Evolutionary conservation across 306 rosid species (phyloP).

Genomic region (Rubus idaeus): DNA sequence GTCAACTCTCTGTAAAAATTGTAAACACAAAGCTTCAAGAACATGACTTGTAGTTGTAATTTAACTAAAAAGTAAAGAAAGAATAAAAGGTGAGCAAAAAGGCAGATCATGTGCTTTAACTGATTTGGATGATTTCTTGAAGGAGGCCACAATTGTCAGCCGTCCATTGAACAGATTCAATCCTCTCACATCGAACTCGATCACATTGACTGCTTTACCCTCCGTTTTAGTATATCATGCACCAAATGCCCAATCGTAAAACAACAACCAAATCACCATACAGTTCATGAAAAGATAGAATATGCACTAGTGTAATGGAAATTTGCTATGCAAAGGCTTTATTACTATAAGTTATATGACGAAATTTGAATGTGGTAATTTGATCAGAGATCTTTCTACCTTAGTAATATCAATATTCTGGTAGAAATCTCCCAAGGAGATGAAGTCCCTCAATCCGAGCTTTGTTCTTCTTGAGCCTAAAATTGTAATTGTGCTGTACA

Average conservation of each 20-base stretch:
- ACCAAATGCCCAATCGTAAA: constrained; percentile 26
- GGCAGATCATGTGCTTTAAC: constrained; percentile 40
- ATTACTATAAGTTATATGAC: not conserved
- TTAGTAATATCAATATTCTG: constrained; percentile 61
- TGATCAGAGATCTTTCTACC: constrained; percentile 44
- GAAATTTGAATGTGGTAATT: not conserved
- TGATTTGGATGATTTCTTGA: constrained; percentile 68
- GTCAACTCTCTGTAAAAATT: constrained; percentile 63
- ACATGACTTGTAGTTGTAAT: not conserved
- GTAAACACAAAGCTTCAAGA: not conserved
- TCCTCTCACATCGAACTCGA: constrained; percentile 71
- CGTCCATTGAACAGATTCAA: constrained; percentile 65
- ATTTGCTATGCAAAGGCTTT: not conserved
- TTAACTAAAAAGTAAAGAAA: not conserved
- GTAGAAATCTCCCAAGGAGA: constrained; percentile 73
- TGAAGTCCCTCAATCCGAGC: constrained; percentile 81
- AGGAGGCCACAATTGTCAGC: constrained; percentile 72
- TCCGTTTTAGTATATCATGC: constrained; percentile 41
- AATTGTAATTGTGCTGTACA: constrained; percentile 73
- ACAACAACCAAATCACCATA: constrained; percentile 24
- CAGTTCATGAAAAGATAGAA: not conserved
- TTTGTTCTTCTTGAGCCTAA: constrained; percentile 83
- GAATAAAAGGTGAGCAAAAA: constrained; percentile 16
- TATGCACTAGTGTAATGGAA: not conserved
- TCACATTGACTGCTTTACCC: constrained; percentile 83